phyloP scores from a whole-genome alignment of 163 green algal genomes.

The Scenedesmus sp. region DNA sequence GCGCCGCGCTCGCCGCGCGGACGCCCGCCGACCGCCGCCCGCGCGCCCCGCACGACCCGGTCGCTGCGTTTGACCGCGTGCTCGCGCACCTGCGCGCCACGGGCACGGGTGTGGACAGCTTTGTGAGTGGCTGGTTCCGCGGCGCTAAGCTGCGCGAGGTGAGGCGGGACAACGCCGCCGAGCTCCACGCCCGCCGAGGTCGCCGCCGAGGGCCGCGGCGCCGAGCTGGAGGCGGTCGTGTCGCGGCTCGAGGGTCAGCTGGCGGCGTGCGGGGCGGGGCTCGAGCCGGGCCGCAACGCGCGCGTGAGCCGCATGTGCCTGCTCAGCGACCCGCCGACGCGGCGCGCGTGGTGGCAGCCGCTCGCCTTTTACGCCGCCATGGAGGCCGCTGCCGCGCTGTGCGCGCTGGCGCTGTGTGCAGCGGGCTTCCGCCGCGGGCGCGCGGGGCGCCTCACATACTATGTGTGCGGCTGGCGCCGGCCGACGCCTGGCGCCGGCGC shows the following conservation, averaged over 20 bases:
- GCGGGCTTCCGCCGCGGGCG: conserved; percentile 39
- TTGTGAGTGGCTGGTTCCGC: conserved; percentile 16
- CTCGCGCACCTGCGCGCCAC: conserved; percentile 12
- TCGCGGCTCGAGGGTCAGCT: conserved; percentile 35
- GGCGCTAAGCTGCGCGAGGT: conserved; percentile 46
- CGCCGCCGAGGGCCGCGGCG: conserved; percentile 1
- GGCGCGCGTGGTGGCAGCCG: conserved; percentile 45
- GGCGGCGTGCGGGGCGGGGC: conserved; percentile 6
- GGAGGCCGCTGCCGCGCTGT: conserved; percentile 40
- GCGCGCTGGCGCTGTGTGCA: conserved; percentile 15
- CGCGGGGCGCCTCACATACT: conserved; percentile 28
- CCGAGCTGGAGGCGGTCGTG: conserved; percentile 43
- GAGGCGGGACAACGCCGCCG: too few species aligned
- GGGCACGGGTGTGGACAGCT: background rate
- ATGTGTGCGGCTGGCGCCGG: conserved; percentile 4
- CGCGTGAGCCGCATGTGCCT: conserved; percentile 32
- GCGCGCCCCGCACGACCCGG: conserved; percentile 37
- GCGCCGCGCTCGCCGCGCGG: too few species aligned
- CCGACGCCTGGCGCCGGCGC: background rate
- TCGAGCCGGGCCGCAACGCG: conserved; percentile 21
- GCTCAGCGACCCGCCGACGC: conserved; percentile 47
- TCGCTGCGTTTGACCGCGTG: background rate
- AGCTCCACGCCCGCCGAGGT: conserved; percentile 2
- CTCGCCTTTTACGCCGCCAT: conserved; percentile 55
- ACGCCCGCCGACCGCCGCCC: too few species aligned